Conservation (phyloP, 164 flowering plant species). For the Tinospora cordifolia region DNA sequence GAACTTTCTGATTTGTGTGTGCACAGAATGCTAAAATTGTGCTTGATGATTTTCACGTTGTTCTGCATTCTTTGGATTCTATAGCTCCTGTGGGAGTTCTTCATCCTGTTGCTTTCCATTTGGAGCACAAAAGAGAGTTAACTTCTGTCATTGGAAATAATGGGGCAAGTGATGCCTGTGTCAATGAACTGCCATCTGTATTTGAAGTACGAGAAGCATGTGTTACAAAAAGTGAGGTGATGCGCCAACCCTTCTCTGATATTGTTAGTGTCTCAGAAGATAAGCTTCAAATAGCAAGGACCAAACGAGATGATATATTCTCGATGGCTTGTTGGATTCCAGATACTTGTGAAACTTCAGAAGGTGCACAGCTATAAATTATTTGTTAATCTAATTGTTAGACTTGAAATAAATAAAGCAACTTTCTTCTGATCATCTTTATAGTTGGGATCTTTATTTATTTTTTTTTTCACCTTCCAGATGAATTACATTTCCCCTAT, state of each 20-base stretch:
- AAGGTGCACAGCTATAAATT: slow-evolving; percentile 34
- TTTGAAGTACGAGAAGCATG: slow-evolving; percentile 58
- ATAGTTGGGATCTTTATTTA: neutral
- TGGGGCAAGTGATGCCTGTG: slow-evolving; percentile 12
- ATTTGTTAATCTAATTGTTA: slow-evolving; percentile 1
- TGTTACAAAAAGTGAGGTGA: slow-evolving; percentile 21
- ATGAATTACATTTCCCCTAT: neutral
- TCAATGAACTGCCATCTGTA: slow-evolving; percentile 30
- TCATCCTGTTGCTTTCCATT: slow-evolving; percentile 81
- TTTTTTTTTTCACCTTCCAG: slow-evolving; percentile 3
- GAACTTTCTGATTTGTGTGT: slow-evolving; percentile 18
- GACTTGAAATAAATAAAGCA: neutral
- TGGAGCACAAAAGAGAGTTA: slow-evolving; percentile 45
- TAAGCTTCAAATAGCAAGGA: slow-evolving; percentile 44
- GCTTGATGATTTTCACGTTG: slow-evolving; percentile 64
- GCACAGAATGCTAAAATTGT: slow-evolving; percentile 81
- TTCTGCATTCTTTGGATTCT: slow-evolving; percentile 71
- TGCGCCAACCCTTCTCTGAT: slow-evolving; percentile 21
- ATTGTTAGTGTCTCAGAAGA: slow-evolving; percentile 16
- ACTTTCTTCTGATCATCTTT: neutral
- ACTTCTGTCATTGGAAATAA: slow-evolving; percentile 16
- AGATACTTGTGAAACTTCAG: slow-evolving; percentile 37
- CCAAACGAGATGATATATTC: slow-evolving; percentile 38
- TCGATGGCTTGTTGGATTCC: slow-evolving; percentile 77
- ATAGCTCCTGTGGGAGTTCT: slow-evolving; percentile 88